Evolutionary conservation across 192 early-diverging fungal species (phyloP), one percentile per base, ranked within the genome.

Genomic region (Coemansia sp.): DNA sequence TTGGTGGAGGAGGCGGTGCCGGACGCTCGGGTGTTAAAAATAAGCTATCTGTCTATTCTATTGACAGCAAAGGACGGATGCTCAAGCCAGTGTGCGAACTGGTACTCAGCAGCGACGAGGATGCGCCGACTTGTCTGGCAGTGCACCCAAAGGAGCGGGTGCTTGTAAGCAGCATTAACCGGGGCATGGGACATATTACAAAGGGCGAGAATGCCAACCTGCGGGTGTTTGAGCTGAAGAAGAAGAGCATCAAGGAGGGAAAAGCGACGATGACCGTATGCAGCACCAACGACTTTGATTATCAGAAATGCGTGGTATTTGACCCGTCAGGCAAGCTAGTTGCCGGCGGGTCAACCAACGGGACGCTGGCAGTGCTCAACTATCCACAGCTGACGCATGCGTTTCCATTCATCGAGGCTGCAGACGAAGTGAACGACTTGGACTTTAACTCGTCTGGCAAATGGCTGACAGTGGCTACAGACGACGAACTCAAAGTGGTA

Each of bases 1-100:
- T 93, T 3, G 89, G 85, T 33, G 94, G 94, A 9, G 94, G 94
- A n/a, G 94, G 94, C 18, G 94, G 94, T 1, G 57, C 86, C 9
- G 83, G 84, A 13, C 80, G 82, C 18, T 85, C 87, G 0, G 94
- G 94, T 17, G 87, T 97, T 22, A 90, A 89, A 54, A 97, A 97
- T 71, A 90, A 89, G 54, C 71, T 95, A 62, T 1, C 9, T 10
- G 34, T 37, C 34, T 37, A 37, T 37, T 37, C 34, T 37, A 10
- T 37, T 1, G 34, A 37, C 34, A 37, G 34, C 34, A 37, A 37
- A 10, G 34, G 9, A 37, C 7, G 49, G 52, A 56, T 48, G 13
- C 59, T 85, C 13, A 62, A 61, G 6, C 40, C 38, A 33, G 23
- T 66, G 12, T 63, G 61, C 11, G 83, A 84, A 48, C 67, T 69